Percentiles rank a stretch among this genome's conserved stretches.
phyloP scores from a whole-genome alignment of 2,329 filamentous ascomycete genomes.

The Colletotrichum tropicale region DNA sequence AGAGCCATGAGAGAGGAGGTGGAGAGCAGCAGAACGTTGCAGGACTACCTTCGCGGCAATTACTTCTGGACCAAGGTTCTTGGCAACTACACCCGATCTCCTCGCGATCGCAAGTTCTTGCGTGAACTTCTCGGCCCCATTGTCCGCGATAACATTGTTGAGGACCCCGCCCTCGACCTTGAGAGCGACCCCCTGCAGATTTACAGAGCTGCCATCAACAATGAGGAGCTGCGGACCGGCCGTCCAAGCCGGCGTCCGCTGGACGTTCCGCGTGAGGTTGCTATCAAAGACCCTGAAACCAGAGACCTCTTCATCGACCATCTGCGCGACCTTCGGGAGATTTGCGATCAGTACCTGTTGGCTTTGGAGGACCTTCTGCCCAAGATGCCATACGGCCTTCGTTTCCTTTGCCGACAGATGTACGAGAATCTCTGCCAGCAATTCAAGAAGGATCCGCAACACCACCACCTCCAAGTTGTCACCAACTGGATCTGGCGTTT shows the following conservation, averaged over 20 bases:
- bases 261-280: slow-evolving; percentile 87
- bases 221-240: slow-evolving; percentile 93
- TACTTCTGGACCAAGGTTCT: slow-evolving; percentile 94
- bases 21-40: slow-evolving; percentile 71
- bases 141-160: slow-evolving; percentile 90
- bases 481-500: slow-evolving; percentile 93
- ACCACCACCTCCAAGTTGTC: slow-evolving; percentile 80
- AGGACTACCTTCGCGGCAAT: slow-evolving; percentile 87
- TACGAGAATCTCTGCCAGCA: slow-evolving; percentile 78
- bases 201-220: slow-evolving; percentile 93
- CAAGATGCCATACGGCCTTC: slow-evolving; percentile 90
- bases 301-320: slow-evolving; percentile 93
- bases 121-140: slow-evolving; percentile 84
- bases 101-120: slow-evolving; percentile 90
- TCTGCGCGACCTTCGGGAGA: slow-evolving; percentile 89
- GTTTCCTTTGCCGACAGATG: slow-evolving; percentile 86
- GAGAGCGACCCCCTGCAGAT: slow-evolving; percentile 98
- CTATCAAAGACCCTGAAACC: slow-evolving; percentile 95
- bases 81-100: slow-evolving; percentile 85
- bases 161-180: slow-evolving; percentile 87
- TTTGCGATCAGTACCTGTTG: slow-evolving; percentile 88
- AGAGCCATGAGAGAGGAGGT: slow-evolving; percentile 87
- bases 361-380: slow-evolving; percentile 82
- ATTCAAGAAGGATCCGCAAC: slow-evolving; percentile 81
- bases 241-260: slow-evolving; percentile 79